These are phyloP conservation scores for Tolypocladium tundrense DNA, from an alignment of 2,329 filamentous ascomycete genomes.

Conservation along the genomic window DNA sequence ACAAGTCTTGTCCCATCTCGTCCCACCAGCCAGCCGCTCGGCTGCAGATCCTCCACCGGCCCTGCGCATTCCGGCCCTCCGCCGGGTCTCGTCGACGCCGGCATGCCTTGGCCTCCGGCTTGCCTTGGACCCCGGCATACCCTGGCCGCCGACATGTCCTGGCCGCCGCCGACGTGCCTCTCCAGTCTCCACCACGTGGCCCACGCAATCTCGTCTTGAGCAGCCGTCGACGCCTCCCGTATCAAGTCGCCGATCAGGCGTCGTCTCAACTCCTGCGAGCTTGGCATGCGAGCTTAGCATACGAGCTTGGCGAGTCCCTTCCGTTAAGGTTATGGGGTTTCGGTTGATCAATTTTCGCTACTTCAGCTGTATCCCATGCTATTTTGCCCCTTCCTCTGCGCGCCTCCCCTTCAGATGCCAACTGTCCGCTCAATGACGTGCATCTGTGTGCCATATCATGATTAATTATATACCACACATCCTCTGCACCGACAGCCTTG, in stretches of 20 bases:
- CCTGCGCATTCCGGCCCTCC: not conserved
- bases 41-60: not conserved
- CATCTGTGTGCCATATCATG: constrained; percentile 6
- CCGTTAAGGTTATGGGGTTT: not conserved
- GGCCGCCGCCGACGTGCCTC: not conserved
- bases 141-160: no score
- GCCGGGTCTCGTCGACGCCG: not conserved
- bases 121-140: no score
- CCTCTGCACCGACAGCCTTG: constrained; percentile 1
- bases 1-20: not conserved
- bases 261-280: not conserved
- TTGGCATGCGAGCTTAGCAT: not conserved
- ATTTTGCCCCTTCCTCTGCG: not conserved
- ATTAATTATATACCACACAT: constrained; percentile 10
- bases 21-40: not conserved
- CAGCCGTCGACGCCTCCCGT: not conserved
- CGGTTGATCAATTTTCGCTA: constrained; percentile 6
- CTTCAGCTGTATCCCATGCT: constrained; percentile 6
- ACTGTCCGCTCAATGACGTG: constrained; percentile 2
- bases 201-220: not conserved
- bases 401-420: not conserved
- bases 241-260: not conserved
- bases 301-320: not conserved
- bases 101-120: not conserved
- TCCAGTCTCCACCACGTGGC: not conserved